Percentiles rank a stretch among this genome's conserved stretches.
Conservation (phyloP, 1,139 yeast genomes). For the Pichia sp. region DNA sequence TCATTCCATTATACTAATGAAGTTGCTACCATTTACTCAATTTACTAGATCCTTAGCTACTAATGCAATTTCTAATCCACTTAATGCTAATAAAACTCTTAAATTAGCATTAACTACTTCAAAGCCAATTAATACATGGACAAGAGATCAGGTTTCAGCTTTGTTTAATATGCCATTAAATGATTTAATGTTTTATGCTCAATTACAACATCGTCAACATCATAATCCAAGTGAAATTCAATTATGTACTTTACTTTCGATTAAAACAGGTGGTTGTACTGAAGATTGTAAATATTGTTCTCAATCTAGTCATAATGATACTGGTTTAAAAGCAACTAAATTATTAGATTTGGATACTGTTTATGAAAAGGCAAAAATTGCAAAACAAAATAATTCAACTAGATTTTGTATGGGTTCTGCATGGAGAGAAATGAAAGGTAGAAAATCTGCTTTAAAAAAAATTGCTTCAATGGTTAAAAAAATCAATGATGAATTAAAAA, state of each 20-base stretch:
- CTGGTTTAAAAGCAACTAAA: conserved; percentile 66
- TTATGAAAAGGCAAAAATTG: conserved; percentile 54
- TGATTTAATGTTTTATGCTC: conserved; percentile 58
- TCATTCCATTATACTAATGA: background rate
- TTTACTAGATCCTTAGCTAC: conserved; percentile 12
- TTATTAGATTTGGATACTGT: conserved; percentile 57
- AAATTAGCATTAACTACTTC: conserved; percentile 23
- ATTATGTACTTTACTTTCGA: conserved; percentile 66
- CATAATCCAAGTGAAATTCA: conserved; percentile 70
- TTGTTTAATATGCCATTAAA: conserved; percentile 61
- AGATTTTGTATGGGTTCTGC: conserved; percentile 86
- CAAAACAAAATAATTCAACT: conserved; percentile 66
- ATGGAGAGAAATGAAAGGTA: conserved; percentile 79
- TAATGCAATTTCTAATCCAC: conserved; percentile 2
- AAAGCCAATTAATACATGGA: conserved; percentile 49
- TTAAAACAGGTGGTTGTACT: conserved; percentile 76
- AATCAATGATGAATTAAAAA: conserved; percentile 52
- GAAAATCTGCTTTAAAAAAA: conserved; percentile 59
- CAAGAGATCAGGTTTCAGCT: conserved; percentile 48
- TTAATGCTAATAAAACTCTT: conserved; percentile 1
- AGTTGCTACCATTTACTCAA: background rate
- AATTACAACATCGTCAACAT: conserved; percentile 56
- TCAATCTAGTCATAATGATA: conserved; percentile 61
- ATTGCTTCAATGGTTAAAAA: conserved; percentile 60
- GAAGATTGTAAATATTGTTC: conserved; percentile 82